Evolutionary conservation across 306 rosid genomes (phyloP), one percentile per base, ranked within the genome.

Genomic region (Acacia melanoxylon): DNA sequence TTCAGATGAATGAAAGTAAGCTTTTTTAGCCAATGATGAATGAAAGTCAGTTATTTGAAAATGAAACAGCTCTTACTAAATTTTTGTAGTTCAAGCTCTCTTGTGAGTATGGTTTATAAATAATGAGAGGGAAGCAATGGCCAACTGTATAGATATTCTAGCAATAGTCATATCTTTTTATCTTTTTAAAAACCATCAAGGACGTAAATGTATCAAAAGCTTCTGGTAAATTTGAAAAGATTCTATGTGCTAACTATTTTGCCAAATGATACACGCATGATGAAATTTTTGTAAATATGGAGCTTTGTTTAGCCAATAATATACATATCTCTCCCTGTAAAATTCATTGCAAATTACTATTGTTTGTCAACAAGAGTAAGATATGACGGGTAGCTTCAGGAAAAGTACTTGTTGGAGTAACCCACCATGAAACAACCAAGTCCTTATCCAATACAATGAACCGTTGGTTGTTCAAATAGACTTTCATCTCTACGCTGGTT

Each of bases 361-460:
- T 11, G 51, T 46, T 46, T 15, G 51, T 46, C 51, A 46, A 46
- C 51, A 46, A 10, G 3, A 46, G 13, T 46, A 45, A 8, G 14
- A 9, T 8, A 46, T 46, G 51, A 46, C 17, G 16, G 17, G 17
- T 46, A 46, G 51, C 51, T 46, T 46, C 51, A 10, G 14, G 4
- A 46, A 46, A 46, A 10, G 3, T 8, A 11, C 51, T 12, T 42
- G 45, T 42, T 1, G 6, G 45, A 42, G 45, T 42, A 42, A 42
- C 45, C 45, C 6, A 42, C 45, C 45, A 42, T 7, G 45, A 42
- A 42, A 42, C 1, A 7, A 95, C 67, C 69, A 91, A 77, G 33
- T 86, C 90, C 85, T 89, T 95, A 51, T 93, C 98, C 88, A 95
- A 77, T 25, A 93, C 82, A 79, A 95, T 89, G 85, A 93, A 95